These are phyloP conservation scores for Endotrypanum monterogeii DNA, from an alignment of 208 protist genomes.

Conservation along the genomic window DNA sequence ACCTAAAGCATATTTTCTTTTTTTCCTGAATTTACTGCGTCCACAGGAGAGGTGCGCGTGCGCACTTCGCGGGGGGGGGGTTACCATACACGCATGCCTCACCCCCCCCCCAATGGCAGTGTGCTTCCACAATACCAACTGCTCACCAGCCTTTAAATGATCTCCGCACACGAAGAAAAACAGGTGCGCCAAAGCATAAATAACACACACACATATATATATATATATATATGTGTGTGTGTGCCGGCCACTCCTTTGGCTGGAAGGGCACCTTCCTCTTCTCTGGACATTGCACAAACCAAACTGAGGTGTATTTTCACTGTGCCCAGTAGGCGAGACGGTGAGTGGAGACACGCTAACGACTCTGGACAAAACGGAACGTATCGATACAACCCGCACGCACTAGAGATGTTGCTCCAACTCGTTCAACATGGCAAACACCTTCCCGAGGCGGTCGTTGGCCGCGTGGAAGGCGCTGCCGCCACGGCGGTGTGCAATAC, in stretches of 20 bases:
- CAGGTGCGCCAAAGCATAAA: no score
- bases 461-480: constrained; percentile 42
- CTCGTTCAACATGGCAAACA: constrained; percentile 58
- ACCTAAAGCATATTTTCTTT: neutral
- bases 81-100: no score
- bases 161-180: no score
- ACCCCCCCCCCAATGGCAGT: no score
- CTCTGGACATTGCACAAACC: no score
- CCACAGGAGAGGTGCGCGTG: neutral
- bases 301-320: no score
- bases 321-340: neutral
- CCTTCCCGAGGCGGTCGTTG: constrained; percentile 70
- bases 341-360: neutral
- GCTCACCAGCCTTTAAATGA: no score
- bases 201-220: no score
- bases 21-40: neutral
- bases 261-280: no score
- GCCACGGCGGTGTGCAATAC: constrained; percentile 66
- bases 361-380: neutral
- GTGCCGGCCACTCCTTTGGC: no score
- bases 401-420: constrained; percentile 35
- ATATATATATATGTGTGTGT: no score
- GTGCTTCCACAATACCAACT: no score
- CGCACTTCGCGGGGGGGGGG: neutral
- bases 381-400: neutral